These are phyloP conservation scores for Podospora pseudopauciseta DNA, from an alignment of 495 filamentous ascomycete species.

Conservation along the genomic window DNA sequence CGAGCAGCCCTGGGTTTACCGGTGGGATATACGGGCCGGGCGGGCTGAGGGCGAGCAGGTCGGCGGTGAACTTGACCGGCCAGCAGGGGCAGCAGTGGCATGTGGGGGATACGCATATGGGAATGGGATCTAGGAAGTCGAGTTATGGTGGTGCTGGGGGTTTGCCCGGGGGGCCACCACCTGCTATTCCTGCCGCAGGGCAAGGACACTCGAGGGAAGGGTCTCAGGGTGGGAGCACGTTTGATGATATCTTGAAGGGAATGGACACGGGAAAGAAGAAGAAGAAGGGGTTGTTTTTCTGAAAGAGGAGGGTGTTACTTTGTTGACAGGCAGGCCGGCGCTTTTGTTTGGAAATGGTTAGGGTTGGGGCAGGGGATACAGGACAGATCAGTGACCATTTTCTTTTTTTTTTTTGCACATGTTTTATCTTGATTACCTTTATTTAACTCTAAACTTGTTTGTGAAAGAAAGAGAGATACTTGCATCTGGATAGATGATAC, in stretches of 20 bases:
- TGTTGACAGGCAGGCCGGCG: neutral
- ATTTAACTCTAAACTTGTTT: neutral
- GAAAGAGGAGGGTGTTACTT: neutral
- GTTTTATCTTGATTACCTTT: neutral
- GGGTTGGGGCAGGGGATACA: neutral
- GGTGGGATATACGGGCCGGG: neutral
- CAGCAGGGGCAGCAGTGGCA: neutral
- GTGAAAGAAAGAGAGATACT: neutral
- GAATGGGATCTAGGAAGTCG: constrained; percentile 6
- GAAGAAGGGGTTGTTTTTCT: constrained; percentile 44
- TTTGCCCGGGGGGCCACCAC: neutral
- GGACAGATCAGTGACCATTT: neutral
- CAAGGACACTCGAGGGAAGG: constrained; percentile 6
- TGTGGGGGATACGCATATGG: neutral
- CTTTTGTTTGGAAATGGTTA: neutral
- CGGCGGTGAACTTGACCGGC: constrained; percentile 12
- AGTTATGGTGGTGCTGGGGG: constrained; percentile 13
- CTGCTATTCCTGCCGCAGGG: constrained; percentile 6
- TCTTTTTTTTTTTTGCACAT: neutral
- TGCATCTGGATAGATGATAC: constrained; percentile 22
- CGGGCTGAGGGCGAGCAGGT: constrained; percentile 13
- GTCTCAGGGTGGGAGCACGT: constrained; percentile 48
- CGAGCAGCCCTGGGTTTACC: neutral
- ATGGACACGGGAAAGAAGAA: constrained; percentile 44
- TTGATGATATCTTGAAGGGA: constrained; percentile 62